Evolutionary conservation across 148 eudicot genomes (phyloP).

Genomic region (Fagopyrum homotropicum): DNA sequence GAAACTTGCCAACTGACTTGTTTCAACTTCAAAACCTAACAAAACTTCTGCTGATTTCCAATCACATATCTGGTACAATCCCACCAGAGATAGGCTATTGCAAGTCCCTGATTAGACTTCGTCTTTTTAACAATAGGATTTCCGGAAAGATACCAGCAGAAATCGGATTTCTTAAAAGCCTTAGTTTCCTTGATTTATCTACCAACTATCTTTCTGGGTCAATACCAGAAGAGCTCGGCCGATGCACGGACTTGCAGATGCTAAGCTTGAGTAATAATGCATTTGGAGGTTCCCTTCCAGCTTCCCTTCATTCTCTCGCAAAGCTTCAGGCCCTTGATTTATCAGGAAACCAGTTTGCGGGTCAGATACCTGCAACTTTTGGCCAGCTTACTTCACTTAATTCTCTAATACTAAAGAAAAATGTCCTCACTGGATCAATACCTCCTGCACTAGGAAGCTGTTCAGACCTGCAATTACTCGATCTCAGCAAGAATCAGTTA

Average conservation of each 20-base stretch:
- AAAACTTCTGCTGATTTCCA: conserved; percentile 61
- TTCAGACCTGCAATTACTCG: conserved; percentile 58
- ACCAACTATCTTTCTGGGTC: conserved; percentile 50
- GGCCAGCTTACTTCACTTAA: conserved; percentile 48
- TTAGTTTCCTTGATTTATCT: conserved; percentile 66
- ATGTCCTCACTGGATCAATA: conserved; percentile 49
- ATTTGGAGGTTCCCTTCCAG: conserved; percentile 46
- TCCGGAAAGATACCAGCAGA: conserved; percentile 59
- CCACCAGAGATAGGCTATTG: conserved; percentile 68
- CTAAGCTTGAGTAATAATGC: conserved; percentile 64
- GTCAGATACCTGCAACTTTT: conserved; percentile 46
- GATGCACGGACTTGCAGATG: conserved; percentile 63
- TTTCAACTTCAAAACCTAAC: conserved; percentile 65
- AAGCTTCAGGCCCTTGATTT: conserved; percentile 66
- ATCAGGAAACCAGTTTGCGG: conserved; percentile 49
- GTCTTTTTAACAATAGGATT: conserved; percentile 55
- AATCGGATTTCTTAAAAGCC: conserved; percentile 45
- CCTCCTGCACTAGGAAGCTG: conserved; percentile 55
- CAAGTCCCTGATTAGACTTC: conserved; percentile 47
- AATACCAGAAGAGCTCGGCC: conserved; percentile 53
- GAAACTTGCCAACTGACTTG: conserved; percentile 45
- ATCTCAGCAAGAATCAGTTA: conserved; percentile 57
- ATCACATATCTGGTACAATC: conserved; percentile 64
- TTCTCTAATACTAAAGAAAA: conserved; percentile 43
- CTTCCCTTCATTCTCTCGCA: conserved; percentile 37